Conservation (phyloP, 805 yeast species). For the Kodamaea nitidulidarum region DNA sequence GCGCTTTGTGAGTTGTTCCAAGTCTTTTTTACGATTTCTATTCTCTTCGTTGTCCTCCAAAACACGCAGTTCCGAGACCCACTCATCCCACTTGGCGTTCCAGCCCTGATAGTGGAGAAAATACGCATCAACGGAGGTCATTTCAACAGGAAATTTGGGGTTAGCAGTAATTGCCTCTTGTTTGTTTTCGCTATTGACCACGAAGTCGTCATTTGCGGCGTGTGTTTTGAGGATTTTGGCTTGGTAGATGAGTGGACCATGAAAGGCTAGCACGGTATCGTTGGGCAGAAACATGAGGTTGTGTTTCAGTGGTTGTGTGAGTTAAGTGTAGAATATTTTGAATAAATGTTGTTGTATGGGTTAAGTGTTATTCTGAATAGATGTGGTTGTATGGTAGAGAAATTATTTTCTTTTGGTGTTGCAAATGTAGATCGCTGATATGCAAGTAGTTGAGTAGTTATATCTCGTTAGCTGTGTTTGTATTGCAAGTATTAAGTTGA, state of each 20-base stretch:
- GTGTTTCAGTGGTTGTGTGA: too few species aligned
- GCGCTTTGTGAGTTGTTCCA: slow-evolving; percentile 33
- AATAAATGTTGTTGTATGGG: too few species aligned
- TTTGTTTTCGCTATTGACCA: slow-evolving; percentile 39
- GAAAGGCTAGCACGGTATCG: slow-evolving; percentile 61
- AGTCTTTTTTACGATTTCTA: slow-evolving; percentile 54
- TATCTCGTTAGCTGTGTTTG: too few species aligned
- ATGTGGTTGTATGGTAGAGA: too few species aligned
- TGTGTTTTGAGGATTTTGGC: slow-evolving; percentile 71
- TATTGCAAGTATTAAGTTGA: too few species aligned
- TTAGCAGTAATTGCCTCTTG: slow-evolving; percentile 30
- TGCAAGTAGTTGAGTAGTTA: too few species aligned
- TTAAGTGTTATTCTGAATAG: too few species aligned
- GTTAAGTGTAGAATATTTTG: too few species aligned
- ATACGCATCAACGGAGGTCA: slow-evolving; percentile 41
- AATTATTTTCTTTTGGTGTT: too few species aligned
- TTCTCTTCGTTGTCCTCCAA: slow-evolving; percentile 68
- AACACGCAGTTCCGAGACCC: slow-evolving; percentile 74
- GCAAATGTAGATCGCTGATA: too few species aligned
- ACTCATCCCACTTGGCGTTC: slow-evolving; percentile 95
- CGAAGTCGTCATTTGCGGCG: slow-evolving; percentile 45
- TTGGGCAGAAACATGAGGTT: slow-evolving; percentile 21
- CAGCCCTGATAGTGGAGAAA: slow-evolving; percentile 91
- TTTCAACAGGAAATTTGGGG: slow-evolving; percentile 23
- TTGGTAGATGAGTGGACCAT: slow-evolving; percentile 87